Evolutionary conservation across 805 yeast genomes (phyloP).

Genomic region (Kuraishia piskuri): DNA sequence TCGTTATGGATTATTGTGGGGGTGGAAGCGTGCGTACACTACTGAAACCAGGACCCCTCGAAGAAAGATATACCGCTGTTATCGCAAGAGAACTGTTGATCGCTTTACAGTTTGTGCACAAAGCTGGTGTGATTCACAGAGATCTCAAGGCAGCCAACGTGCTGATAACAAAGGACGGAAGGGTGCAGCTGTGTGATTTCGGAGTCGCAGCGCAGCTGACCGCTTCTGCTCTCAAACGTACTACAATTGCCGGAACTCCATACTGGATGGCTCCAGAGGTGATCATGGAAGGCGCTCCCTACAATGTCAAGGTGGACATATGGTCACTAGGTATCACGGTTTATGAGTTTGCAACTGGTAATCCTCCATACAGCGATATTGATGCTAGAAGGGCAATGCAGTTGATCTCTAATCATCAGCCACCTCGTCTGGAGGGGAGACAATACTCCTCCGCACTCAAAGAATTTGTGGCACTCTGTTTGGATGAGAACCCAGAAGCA

Average conservation of each 20-base stretch:
- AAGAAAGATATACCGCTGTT: conserved; percentile 78
- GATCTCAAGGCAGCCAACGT: conserved; percentile 97
- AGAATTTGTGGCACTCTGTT: conserved; percentile 83
- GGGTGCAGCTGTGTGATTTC: conserved; percentile 88
- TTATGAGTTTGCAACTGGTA: conserved; percentile 92
- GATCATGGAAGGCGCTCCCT: conserved; percentile 79
- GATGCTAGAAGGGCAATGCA: conserved; percentile 95
- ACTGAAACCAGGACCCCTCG: conserved; percentile 78
- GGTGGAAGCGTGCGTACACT: conserved; percentile 92
- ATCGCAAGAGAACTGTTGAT: conserved; percentile 72
- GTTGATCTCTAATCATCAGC: conserved; percentile 84
- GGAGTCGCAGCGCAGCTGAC: conserved; percentile 96
- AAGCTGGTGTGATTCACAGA: conserved; percentile 87
- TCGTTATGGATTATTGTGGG: conserved; percentile 94
- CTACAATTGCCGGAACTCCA: conserved; percentile 93
- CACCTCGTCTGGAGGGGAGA: conserved; percentile 90
- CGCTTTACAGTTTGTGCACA: conserved; percentile 78
- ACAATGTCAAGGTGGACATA: conserved; percentile 89
- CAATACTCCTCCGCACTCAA: conserved; percentile 69
- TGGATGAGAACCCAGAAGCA: conserved; percentile 89
- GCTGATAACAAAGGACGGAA: conserved; percentile 80
- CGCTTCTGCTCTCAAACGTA: conserved; percentile 65
- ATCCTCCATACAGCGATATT: conserved; percentile 94
- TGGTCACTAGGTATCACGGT: conserved; percentile 97
- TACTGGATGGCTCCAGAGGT: conserved; percentile 99